These are phyloP conservation scores for Adansonia grandidieri DNA, from an alignment of 441 rosid species.

Conservation along the genomic window DNA sequence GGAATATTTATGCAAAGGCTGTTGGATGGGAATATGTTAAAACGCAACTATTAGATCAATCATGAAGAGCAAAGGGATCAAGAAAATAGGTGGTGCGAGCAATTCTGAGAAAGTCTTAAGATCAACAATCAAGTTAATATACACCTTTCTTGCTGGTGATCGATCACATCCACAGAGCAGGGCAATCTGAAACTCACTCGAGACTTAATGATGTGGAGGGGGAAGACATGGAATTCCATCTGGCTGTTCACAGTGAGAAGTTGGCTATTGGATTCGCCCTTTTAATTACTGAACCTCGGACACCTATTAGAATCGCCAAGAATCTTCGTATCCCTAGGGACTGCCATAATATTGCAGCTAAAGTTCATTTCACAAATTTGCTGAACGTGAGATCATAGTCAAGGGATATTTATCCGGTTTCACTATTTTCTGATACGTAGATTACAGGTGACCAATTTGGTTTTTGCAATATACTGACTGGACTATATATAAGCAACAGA, in stretches of 20 bases:
- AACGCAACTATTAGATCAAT: slow-evolving; percentile 41
- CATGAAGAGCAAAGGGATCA: slow-evolving; percentile 60
- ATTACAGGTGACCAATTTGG: slow-evolving; percentile 47
- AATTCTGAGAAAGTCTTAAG: slow-evolving; percentile 39
- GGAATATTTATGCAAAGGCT: slow-evolving; percentile 64
- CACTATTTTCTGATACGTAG: slow-evolving; percentile 51
- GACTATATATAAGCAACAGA: neutral
- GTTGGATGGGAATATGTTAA: slow-evolving; percentile 59
- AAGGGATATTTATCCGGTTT: slow-evolving; percentile 58
- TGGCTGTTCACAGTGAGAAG: slow-evolving; percentile 63
- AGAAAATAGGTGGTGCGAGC: slow-evolving; percentile 56
- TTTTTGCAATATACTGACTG: neutral
- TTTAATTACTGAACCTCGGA: slow-evolving; percentile 39
- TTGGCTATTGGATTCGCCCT: slow-evolving; percentile 59
- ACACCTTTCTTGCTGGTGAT: slow-evolving; percentile 59
- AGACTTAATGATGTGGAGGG: slow-evolving; percentile 70
- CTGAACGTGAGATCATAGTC: slow-evolving; percentile 48
- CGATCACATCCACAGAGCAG: slow-evolving; percentile 43
- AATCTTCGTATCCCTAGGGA: slow-evolving; percentile 43
- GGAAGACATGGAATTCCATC: slow-evolving; percentile 63
- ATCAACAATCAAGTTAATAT: slow-evolving; percentile 36
- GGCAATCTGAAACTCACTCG: slow-evolving; percentile 49
- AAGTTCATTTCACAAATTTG: slow-evolving; percentile 54
- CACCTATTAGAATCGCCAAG: slow-evolving; percentile 55
- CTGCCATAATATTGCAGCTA: slow-evolving; percentile 34